These are phyloP conservation scores for Hymenoscyphus linearis DNA, from an alignment of 2,329 filamentous ascomycete genomes.

Conservation along the genomic window DNA sequence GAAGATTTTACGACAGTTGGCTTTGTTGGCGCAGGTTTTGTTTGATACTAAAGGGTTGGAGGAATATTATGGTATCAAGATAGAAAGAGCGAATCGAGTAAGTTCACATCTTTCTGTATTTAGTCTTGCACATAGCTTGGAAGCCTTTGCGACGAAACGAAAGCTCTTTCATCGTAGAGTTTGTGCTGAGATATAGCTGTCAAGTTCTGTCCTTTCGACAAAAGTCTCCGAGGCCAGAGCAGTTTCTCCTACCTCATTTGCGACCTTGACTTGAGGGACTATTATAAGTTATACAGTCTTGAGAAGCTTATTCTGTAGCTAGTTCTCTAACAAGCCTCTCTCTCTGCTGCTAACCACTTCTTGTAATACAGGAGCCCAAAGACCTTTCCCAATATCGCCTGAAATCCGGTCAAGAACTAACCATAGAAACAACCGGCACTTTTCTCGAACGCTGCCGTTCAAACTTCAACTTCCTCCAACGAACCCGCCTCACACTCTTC, in stretches of 20 bases:
- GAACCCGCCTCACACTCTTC: conserved; percentile 24
- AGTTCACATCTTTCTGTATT: background rate
- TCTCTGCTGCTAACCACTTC: background rate
- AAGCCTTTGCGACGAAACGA: background rate
- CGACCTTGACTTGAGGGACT: too few species aligned
- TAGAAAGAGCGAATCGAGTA: conserved; percentile 21
- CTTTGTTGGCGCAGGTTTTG: conserved; percentile 20
- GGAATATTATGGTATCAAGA: conserved; percentile 25
- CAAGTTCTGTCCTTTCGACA: too few species aligned
- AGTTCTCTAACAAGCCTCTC: background rate
- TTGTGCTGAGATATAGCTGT: background rate
- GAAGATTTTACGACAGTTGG: conserved; percentile 18
- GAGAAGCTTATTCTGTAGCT: too few species aligned
- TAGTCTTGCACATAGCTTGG: background rate
- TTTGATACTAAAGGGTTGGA: conserved; percentile 23
- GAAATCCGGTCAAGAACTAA: conserved; percentile 22
- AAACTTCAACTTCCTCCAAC: conserved; percentile 24
- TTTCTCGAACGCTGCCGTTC: conserved; percentile 24
- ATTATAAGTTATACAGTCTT: too few species aligned
- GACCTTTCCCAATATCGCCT: conserved; percentile 22
- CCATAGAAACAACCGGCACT: conserved; percentile 19
- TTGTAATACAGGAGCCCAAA: conserved; percentile 19
- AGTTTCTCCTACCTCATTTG: too few species aligned
- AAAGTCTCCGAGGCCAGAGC: too few species aligned
- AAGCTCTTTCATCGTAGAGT: background rate